Base-by-base conservation (phyloP, 805 yeast genomes). In the Wickerhamiella allomyrinae region DNA sequence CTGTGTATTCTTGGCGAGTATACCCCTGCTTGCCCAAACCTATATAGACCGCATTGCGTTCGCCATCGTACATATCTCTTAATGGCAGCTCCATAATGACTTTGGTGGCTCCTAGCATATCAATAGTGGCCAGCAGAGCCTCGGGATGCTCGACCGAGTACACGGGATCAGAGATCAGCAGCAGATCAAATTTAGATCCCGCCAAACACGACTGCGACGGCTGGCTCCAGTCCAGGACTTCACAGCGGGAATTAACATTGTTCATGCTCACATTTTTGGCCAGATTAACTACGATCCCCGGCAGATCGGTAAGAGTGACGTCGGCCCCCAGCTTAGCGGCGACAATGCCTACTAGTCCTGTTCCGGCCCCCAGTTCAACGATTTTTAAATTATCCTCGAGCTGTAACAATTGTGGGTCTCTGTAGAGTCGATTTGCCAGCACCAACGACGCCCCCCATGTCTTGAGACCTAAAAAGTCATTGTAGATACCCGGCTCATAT, bases 391-490 rank as follows among this genome's bases (percentile, higher is more conserved):
- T 58, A 13, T 37, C 20, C 4, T 17, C 5, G 3, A 60, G 47
- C 29, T 29, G 14, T 34, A 37, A 24, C 40, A 51, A 20, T 42
- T 52, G 3, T 57, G 69, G 31, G 7, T 40, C 33, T 4, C 42
- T 29, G 8, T 43, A 47, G 2, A 84, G 56, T 20, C 80, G 59
- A 25, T 69, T 63, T 22, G 91, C 70, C 20, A 91, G 61, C 5
- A 84, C 69, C 20, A 81, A 61, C 0, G 96, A 76, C 0, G 96
- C 81, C 0, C 97, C 98, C 98, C 98, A 89, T 0, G 98, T 89
- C 48, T 89, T 85, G 57, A 85, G 67, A 0, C 98, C 98, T 19
- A 91, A 62, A 47, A 79, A 81, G 59, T 91, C 98, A 29, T 76
- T 73, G 0, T 95, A 83, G 46, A 89, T 63, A 0, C 94, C 76